Conservation (phyloP, 305 asterid species). For the Fraxinus dipetala region DNA sequence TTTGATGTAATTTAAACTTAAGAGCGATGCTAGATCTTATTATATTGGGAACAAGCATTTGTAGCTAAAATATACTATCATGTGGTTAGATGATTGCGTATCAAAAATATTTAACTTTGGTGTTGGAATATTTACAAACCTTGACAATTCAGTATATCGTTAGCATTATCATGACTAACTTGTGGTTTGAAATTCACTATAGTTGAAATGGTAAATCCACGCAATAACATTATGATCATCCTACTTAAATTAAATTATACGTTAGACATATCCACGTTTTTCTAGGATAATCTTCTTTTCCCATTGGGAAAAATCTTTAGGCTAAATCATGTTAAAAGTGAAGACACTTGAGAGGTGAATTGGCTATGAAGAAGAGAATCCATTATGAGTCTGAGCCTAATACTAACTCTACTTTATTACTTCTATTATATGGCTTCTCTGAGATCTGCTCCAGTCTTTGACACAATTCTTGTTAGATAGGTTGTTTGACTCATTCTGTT, state of each 20-base stretch:
- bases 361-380: conserved; percentile 10
- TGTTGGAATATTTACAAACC: neutral
- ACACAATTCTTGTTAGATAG: conserved; percentile 11
- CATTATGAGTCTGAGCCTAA: neutral
- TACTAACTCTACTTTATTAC: neutral
- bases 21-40: neutral
- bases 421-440: conserved; percentile 7
- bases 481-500: neutral
- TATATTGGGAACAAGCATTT: neutral
- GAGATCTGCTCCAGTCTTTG: conserved; percentile 1
- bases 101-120: neutral
- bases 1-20: neutral
- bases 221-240: neutral
- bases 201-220: neutral
- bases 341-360: neutral
- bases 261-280: neutral
- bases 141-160: neutral
- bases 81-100: neutral
- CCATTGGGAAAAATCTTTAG: neutral
- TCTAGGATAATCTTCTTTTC: neutral
- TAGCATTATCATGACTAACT: neutral
- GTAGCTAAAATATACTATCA: neutral
- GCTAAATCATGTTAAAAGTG: neutral
- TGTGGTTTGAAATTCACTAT: neutral
- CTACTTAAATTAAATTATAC: neutral